Base-by-base conservation (phyloP, 768 basidiomycete species). In the Serendipita vermifera region DNA sequence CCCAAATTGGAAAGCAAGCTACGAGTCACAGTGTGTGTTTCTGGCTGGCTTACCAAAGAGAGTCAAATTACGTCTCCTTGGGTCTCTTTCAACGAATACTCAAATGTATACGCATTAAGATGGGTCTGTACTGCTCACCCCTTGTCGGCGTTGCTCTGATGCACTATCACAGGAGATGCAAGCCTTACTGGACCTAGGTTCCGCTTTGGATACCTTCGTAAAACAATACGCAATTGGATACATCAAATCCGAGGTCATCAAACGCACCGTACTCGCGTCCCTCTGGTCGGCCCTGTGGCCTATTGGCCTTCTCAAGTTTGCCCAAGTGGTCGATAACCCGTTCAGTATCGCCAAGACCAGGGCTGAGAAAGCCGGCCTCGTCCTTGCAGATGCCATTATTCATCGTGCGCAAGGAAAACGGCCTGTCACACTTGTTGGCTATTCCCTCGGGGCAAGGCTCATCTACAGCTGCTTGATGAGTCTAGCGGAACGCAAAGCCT, bases 301-400 rank as follows among this genome's bases (percentile, higher is more conserved):
- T 2, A 63, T 76, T 14, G 72, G 73, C 5, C 71, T 70, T 64
- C 65, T 80, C 46, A 77, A 75, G 60, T 71, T 80, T 38, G 77
- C 75, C 5, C 70, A 75, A 59, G 74, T 80, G 33, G 75, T 80
- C 79, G 78, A 80, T 65, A 80, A 80, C 63, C 78, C 78, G 2
- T 80, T 78, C 77, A 75, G 75, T 74, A 77, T 77, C 61, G 71
- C 77, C 9, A 72, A 69, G 58, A 72, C 76, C n/a, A 69, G 74
- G 14, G 76, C 77, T 1, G 59, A 70, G 55, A 79, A 79, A 62
- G 70, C 78, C 17, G 79, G 79, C 13, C 72, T 69, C 11, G 77
- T 81, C 15, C 66, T 81, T 38, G 78, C 75, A 20, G 74, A 73
- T 31, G 70, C 79, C 20, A 69, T 80, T 15, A 67, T 69, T 5